phyloP scores from a whole-genome alignment of 352 stramenopile species.

The Phytopythium chamaehyphon region DNA sequence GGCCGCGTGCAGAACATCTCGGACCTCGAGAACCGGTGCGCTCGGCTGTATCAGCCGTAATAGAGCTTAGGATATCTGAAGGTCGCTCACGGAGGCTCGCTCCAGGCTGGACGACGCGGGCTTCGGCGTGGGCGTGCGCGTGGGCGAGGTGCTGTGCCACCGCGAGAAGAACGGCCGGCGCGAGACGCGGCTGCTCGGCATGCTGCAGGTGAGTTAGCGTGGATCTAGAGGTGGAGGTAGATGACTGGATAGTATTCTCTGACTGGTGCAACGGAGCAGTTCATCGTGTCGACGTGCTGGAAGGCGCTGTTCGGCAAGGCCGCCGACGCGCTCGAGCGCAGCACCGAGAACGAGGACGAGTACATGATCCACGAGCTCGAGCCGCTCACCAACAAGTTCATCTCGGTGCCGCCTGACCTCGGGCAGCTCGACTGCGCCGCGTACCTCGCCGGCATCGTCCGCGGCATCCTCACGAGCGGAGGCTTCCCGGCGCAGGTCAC shows the following conservation, averaged over 20 bases:
- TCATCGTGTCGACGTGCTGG: conserved; percentile 93
- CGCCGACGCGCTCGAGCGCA: conserved; percentile 95
- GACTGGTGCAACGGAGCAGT: conserved; percentile 38
- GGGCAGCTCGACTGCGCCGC: conserved; percentile 95
- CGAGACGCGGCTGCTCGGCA: conserved; percentile 81
- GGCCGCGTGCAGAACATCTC: conserved; percentile 93
- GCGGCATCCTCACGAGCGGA: conserved; percentile 82
- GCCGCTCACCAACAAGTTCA: conserved; percentile 95
- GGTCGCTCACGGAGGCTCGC: not conserved
- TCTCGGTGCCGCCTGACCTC: conserved; percentile 94
- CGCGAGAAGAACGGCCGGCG: conserved; percentile 75
- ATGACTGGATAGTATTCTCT: too few relatives aligned
- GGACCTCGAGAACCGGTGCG: conserved; percentile 93
- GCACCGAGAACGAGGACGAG: conserved; percentile 97
- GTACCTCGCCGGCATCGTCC: conserved; percentile 95
- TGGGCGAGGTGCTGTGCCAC: conserved; percentile 92
- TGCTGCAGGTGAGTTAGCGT: conserved; percentile 66
- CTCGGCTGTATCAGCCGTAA: too few relatives aligned
- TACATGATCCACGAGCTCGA: conserved; percentile 97
- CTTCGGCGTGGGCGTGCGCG: conserved; percentile 94
- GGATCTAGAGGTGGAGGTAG: conserved; percentile 47
- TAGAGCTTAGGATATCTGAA: too few relatives aligned
- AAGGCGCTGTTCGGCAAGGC: conserved; percentile 96
- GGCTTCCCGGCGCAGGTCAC: conserved; percentile 80
- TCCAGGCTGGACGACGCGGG: conserved; percentile 90